Percentiles rank a stretch among this genome's conserved stretches.
These are phyloP conservation scores for Phytophthora sojae DNA, from an alignment of 352 stramenopile species.

Conservation along the genomic window DNA sequence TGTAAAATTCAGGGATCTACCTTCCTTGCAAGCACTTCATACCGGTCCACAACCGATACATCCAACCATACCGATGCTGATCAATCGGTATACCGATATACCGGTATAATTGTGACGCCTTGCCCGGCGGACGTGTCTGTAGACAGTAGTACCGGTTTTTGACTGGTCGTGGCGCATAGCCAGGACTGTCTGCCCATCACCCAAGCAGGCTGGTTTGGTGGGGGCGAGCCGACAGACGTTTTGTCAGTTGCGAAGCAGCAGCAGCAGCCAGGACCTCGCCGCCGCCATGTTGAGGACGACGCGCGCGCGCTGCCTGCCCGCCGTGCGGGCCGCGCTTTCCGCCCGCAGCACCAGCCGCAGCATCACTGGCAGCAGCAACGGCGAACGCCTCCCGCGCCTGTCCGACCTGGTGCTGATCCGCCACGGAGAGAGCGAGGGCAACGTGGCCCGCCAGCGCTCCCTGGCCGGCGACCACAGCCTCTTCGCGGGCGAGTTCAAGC, in stretches of 20 bases:
- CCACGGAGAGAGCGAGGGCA: slow-evolving; percentile 91
- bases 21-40: too few species aligned
- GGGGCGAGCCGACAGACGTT: too few species aligned
- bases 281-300: slow-evolving; percentile 32
- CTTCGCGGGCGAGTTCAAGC: slow-evolving; percentile 88
- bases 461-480: slow-evolving; percentile 86
- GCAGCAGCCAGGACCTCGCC: slow-evolving; percentile 11
- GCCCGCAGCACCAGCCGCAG: slow-evolving; percentile 21
- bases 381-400: slow-evolving; percentile 60
- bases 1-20: too few species aligned
- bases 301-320: slow-evolving; percentile 18
- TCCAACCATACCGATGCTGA: too few species aligned
- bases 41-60: too few species aligned
- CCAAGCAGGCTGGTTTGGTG: too few species aligned
- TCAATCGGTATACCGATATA: too few species aligned
- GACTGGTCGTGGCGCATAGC: too few species aligned
- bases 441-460: slow-evolving; percentile 86
- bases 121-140: too few species aligned
- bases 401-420: slow-evolving; percentile 89
- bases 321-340: neutral
- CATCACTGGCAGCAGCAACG: slow-evolving; percentile 13
- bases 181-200: too few species aligned
- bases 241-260: slow-evolving; percentile 21
- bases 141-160: too few species aligned
- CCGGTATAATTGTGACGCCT: too few species aligned